Base-by-base conservation (phyloP, 129 eudicot species). In the Flaveria linearis region DNA sequence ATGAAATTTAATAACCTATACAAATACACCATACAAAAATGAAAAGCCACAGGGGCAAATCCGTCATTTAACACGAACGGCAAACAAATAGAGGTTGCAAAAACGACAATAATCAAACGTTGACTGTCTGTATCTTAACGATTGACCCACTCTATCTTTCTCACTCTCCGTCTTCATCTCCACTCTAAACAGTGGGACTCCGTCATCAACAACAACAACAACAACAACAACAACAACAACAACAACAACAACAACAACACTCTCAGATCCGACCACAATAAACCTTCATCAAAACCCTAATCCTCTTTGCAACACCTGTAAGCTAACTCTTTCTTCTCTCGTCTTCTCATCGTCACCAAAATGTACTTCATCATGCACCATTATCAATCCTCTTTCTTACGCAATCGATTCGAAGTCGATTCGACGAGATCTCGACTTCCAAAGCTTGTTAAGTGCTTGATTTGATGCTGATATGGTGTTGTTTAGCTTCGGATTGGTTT, bases 31-130 rank as follows among this genome's bases (percentile, higher is more conserved):
- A 9, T 8, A 45, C 13, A 45, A 12, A 45, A 12, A 45, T 45
- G 13, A 45, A 45, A 45, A 45, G 49, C 49, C 1, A 12, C 3
- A 45, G 49, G 49, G 49, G 49, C 13, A 45, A 9, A 45, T 45
- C 3, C 11, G 49, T 12, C 49, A 45, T 45, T 45, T 45, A 45
- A 45, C 13, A 45, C 2, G 12, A 45, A 10, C 15, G 77, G 39
- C 77, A 73, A 68, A 55, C 39, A 56, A 39, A 20, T 55, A 41
- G 77, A 73, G 39, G 68, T 52, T 5, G 77, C 18, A 56, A 26
- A 42, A 12, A 58, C 78, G 69, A 73, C 69, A 73, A 73, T 39
- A 18, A 39, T 57, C 23, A 61, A 58, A 73, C 69, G 78, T 73
- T 73, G 57, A 52, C 39, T 43, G 69, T 73, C 22, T 23, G 43